Conservation (phyloP, 202 grass and related monocot species). For the Setaria viridis region DNA sequence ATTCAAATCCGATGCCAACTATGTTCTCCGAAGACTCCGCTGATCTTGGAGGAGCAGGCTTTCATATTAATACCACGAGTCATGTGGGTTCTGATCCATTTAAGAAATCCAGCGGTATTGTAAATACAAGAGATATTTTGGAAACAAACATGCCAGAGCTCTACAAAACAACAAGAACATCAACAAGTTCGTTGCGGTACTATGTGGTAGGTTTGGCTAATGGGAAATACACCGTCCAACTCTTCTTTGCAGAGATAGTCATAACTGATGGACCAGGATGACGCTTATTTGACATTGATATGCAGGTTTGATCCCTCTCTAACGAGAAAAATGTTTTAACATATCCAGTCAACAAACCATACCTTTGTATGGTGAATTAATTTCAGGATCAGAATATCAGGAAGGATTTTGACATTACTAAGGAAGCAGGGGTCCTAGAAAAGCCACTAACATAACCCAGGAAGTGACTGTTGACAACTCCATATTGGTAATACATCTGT, state of each 20-base stretch:
- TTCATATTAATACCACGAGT: constrained; percentile 41
- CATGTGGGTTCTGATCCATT: constrained; percentile 48
- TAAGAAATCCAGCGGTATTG: constrained; percentile 36
- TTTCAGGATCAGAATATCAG: constrained; percentile 46
- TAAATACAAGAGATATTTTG: background rate
- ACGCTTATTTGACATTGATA: constrained; percentile 66
- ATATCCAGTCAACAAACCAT: background rate
- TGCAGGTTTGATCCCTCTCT: constrained; percentile 54
- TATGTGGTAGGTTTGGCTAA: constrained; percentile 51
- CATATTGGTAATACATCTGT: constrained; percentile 57
- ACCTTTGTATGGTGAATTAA: background rate
- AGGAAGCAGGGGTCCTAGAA: constrained; percentile 48
- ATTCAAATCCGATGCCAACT: constrained; percentile 7
- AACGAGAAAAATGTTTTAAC: background rate
- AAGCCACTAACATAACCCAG: constrained; percentile 34
- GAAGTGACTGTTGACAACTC: constrained; percentile 28
- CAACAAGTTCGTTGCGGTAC: constrained; percentile 53
- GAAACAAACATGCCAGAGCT: constrained; percentile 31
- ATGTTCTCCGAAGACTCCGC: constrained; percentile 39
- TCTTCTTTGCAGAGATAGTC: constrained; percentile 70
- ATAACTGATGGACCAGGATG: constrained; percentile 46
- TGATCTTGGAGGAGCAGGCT: constrained; percentile 50
- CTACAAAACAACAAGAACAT: constrained; percentile 62
- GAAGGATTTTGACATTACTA: constrained; percentile 57
- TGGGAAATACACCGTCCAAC: constrained; percentile 49